Percentiles rank a stretch among this genome's conserved stretches.
These are phyloP conservation scores for Penicillium hesseltinei DNA, from an alignment of 2,329 filamentous ascomycete species.

Conservation along the genomic window DNA sequence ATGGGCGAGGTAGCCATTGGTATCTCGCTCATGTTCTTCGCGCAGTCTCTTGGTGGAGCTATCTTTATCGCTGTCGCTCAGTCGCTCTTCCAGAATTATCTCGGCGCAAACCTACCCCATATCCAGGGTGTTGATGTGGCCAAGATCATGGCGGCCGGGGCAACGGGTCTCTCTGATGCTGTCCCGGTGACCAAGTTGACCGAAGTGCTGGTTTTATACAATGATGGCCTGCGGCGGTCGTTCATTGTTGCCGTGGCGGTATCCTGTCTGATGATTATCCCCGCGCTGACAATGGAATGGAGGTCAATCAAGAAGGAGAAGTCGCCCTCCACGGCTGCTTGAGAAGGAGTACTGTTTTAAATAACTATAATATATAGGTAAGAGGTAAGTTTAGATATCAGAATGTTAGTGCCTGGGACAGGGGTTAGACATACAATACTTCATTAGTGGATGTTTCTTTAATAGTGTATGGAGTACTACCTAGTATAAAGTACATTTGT, in stretches of 20 bases:
- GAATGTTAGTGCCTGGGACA: background rate
- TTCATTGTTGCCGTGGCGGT: conserved; percentile 18
- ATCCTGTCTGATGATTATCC: conserved; percentile 12
- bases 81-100: conserved; percentile 19
- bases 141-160: conserved; percentile 12
- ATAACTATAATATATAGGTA: background rate
- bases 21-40: conserved; percentile 19
- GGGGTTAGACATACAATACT: too few species aligned
- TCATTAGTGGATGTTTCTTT: too few species aligned
- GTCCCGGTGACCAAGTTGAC: conserved; percentile 15
- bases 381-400: background rate
- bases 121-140: conserved; percentile 14
- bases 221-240: conserved; percentile 12
- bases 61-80: conserved; percentile 20
- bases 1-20: conserved; percentile 19
- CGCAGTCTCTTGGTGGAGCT: conserved; percentile 21
- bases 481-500: background rate
- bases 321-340: background rate
- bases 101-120: conserved; percentile 7
- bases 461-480: too few species aligned
- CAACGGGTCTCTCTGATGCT: conserved; percentile 9
- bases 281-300: conserved; percentile 16
- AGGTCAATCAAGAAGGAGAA: conserved; percentile 15
- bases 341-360: background rate
- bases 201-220: conserved; percentile 16